Evolutionary conservation across 1,284 basidiomycete genomes (phyloP).

Genomic region (Taiwanofungus camphoratus): DNA sequence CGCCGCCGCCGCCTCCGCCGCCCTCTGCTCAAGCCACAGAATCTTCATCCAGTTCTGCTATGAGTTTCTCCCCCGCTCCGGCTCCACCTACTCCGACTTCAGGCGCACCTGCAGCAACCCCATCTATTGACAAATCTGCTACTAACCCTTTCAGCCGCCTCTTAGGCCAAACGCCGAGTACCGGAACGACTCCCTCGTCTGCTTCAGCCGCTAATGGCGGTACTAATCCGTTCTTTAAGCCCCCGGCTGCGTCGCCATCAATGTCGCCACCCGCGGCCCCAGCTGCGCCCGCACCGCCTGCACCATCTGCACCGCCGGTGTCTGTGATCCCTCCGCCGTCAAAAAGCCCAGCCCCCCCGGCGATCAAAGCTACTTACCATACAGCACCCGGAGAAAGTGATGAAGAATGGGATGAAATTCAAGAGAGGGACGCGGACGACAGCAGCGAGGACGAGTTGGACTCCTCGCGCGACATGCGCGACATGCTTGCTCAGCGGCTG

Average conservation of each 20-base stretch:
- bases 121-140: constrained; percentile 34
- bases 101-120: constrained; percentile 23
- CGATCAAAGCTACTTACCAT: constrained; percentile 51
- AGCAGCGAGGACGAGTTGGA: constrained; percentile 79
- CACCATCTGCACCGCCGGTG: constrained; percentile 16
- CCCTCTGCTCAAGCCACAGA: constrained; percentile 24
- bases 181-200: constrained; percentile 27
- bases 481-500: constrained; percentile 71
- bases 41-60: no score
- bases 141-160: constrained; percentile 72
- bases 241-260: constrained; percentile 27
- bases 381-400: constrained; percentile 56
- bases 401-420: constrained; percentile 83
- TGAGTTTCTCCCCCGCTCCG: constrained; percentile 29
- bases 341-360: constrained; percentile 35
- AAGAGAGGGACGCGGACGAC: constrained; percentile 69
- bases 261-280: constrained; percentile 28
- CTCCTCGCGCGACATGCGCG: constrained; percentile 56
- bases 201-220: constrained; percentile 30
- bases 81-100: constrained; percentile 31
- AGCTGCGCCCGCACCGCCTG: constrained; percentile 29
- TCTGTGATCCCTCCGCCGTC: constrained; percentile 20
- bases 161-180: constrained; percentile 44
- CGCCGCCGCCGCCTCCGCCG: constrained; percentile 26
- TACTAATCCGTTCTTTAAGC: constrained; percentile 60